Conservation (phyloP, 257 asterid species). For the Solanum rostratum region DNA sequence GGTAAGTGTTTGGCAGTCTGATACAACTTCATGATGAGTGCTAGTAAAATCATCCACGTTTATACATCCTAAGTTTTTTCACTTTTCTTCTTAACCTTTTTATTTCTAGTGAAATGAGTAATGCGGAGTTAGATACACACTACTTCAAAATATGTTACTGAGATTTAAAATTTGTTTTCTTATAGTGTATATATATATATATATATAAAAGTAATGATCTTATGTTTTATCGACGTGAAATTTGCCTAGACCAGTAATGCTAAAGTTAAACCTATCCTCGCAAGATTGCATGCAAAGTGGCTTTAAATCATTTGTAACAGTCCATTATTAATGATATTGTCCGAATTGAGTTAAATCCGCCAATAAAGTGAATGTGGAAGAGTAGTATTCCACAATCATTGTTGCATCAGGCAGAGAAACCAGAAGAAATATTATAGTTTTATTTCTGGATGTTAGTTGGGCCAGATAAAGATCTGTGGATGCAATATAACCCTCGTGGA, state of each 20-base stretch:
- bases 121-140: background rate
- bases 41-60: background rate
- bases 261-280: too few species aligned
- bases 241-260: background rate
- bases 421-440: background rate
- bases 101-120: background rate
- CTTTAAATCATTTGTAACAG: too few species aligned
- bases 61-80: background rate
- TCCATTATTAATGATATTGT: too few species aligned
- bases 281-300: background rate
- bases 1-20: background rate
- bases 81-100: background rate
- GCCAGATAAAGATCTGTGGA: background rate
- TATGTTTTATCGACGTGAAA: too few species aligned
- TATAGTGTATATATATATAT: too few species aligned
- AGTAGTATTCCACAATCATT: background rate
- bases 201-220: background rate
- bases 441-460: background rate
- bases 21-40: background rate
- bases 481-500: background rate
- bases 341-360: background rate
- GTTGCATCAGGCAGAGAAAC: background rate
- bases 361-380: background rate
- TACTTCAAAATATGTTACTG: too few species aligned
- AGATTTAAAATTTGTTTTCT: too few species aligned